A percentile compares a stretch with the other conserved stretches of the same genome.
These are phyloP conservation scores for Hawksworthiomyces lignivorus DNA, from an alignment of 2,329 filamentous ascomycete species.

Conservation along the genomic window DNA sequence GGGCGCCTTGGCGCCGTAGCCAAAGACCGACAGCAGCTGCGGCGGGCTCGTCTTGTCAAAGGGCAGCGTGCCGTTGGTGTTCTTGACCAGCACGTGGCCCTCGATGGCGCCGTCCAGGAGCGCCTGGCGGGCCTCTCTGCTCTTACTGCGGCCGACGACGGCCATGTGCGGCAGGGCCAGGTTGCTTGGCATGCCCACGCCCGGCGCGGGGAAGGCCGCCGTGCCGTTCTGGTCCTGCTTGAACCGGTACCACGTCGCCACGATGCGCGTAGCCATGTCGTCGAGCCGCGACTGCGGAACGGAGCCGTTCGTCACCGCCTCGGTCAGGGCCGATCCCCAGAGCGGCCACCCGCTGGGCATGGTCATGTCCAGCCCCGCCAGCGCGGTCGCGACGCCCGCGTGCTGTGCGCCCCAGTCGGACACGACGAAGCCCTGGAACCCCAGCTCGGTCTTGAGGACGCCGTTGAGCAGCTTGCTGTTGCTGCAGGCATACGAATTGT, in stretches of 20 bases:
- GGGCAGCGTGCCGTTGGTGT: constrained; percentile 54
- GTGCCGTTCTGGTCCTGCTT: constrained; percentile 35
- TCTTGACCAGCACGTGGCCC: constrained; percentile 71
- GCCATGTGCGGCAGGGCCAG: constrained; percentile 39
- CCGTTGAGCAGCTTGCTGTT: constrained; percentile 62
- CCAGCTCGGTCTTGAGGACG: constrained; percentile 54
- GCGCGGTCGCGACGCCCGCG: constrained; percentile 49
- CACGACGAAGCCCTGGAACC: constrained; percentile 57
- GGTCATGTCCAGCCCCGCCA: constrained; percentile 63
- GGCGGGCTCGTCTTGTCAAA: constrained; percentile 41
- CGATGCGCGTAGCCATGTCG: constrained; percentile 70
- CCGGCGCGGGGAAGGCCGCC: constrained; percentile 34
- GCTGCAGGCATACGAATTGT: constrained; percentile 63
- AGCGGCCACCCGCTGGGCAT: constrained; percentile 45
- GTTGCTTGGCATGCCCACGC: constrained; percentile 50
- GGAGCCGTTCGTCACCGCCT: constrained; percentile 53
- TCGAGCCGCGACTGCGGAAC: constrained; percentile 48
- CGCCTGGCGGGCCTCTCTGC: constrained; percentile 36
- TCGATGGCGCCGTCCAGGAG: constrained; percentile 48
- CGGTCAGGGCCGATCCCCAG: constrained; percentile 47
- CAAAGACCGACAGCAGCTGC: constrained; percentile 48
- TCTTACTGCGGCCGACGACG: constrained; percentile 44
- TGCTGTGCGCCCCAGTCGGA: constrained; percentile 63
- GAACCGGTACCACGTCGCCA: constrained; percentile 52
- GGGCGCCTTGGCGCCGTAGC: constrained; percentile 50